A percentile compares a stretch with the other conserved stretches of the same genome.
Conservation (phyloP, 148 eudicot genomes). For the Arbutus unedo region DNA sequence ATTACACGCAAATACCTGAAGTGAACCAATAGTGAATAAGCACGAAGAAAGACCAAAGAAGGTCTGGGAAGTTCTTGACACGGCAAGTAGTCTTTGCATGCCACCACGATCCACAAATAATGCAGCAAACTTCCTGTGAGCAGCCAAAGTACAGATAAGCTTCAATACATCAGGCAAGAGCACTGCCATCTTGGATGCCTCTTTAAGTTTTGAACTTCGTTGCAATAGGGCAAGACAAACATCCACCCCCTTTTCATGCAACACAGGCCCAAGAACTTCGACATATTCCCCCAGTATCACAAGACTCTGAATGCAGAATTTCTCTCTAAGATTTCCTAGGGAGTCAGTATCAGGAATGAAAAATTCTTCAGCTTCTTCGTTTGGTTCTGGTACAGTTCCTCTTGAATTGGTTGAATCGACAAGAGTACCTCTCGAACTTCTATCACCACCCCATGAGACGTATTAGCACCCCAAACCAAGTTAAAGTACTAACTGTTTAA, state of each 20-base stretch:
- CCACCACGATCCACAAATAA: conserved; percentile 93
- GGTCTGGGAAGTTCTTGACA: conserved; percentile 69
- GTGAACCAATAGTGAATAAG: conserved; percentile 90
- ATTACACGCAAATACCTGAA: conserved; percentile 55
- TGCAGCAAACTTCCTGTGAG: conserved; percentile 92
- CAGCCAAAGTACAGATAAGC: conserved; percentile 85
- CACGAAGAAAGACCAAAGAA: conserved; percentile 90
- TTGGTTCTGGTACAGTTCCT: conserved; percentile 43
- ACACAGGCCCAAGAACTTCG: conserved; percentile 92
- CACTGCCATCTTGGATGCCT: conserved; percentile 37
- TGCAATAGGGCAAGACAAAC: conserved; percentile 77
- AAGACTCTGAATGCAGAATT: conserved; percentile 87
- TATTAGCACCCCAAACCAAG: conserved; percentile 20
- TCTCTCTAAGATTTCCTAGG: conserved; percentile 71
- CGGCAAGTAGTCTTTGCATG: conserved; percentile 81
- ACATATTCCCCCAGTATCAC: conserved; percentile 88
- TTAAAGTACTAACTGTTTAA: neutral
- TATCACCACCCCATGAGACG: conserved; percentile 32
- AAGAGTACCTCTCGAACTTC: conserved; percentile 36
- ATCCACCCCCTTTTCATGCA: conserved; percentile 96
- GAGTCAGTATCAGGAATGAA: conserved; percentile 56
- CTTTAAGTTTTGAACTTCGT: conserved; percentile 50
- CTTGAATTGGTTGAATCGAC: conserved; percentile 35
- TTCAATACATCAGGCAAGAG: conserved; percentile 87
- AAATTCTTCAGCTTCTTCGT: conserved; percentile 62